Base-by-base conservation (phyloP, 2,329 filamentous ascomycete species). In the Diplodia sapinea region DNA sequence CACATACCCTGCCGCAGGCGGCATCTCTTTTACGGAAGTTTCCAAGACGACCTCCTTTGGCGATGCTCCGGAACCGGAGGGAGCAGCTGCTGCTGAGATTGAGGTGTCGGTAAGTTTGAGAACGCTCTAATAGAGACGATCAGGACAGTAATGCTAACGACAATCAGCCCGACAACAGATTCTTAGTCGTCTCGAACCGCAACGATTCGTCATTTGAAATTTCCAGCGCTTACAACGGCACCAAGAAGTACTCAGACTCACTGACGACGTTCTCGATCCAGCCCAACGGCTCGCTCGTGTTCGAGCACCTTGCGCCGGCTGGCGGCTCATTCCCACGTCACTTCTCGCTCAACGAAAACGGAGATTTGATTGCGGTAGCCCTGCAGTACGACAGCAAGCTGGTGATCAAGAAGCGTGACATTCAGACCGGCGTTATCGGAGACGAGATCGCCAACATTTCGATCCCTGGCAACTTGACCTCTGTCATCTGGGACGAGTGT, bases 151-250 rank as follows among this genome's bases (percentile, higher is more conserved):
- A 40, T 20, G 29, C 57, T 67, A 63, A 67, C 26, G 8, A 7
- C 23, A 33, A 23, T 29, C 54, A 76, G 68, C 81, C 81, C 3
- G 80, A 83, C 70, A 80, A 83, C 69, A 85, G 83, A 43, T 91
- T 88, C 80, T 75, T 93, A 63, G 82, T 91, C 71, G 84, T 90
- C 51, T 90, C 89, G 2, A 91, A 90, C 70, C 88, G 91, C 69
- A 85, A 86, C 74, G 89, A 90, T 74, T 81, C 80, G 54, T 79
- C 83, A 26, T 85, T 89, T 74, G 77, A 68, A 69, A 73, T 71
- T 80, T 74, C 81, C n/a, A 89, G 88, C 70, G 70, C 77, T 17
- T 75, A 65, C 12, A 79, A 80, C 69, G 70, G 71, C 59, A 79
- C 78, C 4, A 66, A 71, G 40, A 31, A 63, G 26, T 67, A 71